These are phyloP conservation scores for Phoma herbarum DNA, from an alignment of 2,329 filamentous ascomycete species.

Conservation along the genomic window DNA sequence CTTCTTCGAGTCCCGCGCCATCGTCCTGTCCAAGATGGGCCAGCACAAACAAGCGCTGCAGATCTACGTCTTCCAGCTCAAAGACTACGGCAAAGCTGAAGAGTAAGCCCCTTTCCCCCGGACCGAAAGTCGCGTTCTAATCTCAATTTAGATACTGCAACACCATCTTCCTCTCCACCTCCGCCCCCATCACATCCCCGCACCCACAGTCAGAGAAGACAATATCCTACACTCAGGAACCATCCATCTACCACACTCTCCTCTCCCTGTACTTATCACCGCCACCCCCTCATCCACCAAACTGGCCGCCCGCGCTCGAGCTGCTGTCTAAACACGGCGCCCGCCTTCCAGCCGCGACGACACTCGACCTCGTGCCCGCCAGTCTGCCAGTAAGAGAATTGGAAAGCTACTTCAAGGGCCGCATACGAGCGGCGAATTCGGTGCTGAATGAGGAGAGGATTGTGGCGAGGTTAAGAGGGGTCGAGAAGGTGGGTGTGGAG, in stretches of 20 bases:
- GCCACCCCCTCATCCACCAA: slow-evolving; percentile 73
- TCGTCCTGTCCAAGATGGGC: slow-evolving; percentile 93
- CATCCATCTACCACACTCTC: slow-evolving; percentile 90
- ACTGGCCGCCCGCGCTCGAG: slow-evolving; percentile 80
- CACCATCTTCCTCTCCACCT: slow-evolving; percentile 70
- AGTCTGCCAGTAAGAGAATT: slow-evolving; percentile 79
- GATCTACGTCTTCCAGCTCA: slow-evolving; percentile 95
- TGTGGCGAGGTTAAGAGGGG: slow-evolving; percentile 77
- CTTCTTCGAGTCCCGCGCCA: slow-evolving; percentile 89
- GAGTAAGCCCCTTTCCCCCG: slow-evolving; percentile 72
- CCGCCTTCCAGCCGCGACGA: slow-evolving; percentile 85
- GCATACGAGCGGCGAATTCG: slow-evolving; percentile 86
- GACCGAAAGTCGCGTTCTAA: slow-evolving; percentile 60
- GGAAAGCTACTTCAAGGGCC: slow-evolving; percentile 88
- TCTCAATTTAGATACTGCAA: slow-evolving; percentile 77
- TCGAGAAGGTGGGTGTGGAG: slow-evolving; percentile 80
- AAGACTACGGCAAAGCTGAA: slow-evolving; percentile 88
- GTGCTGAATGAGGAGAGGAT: slow-evolving; percentile 82
- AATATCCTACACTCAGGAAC: slow-evolving; percentile 59
- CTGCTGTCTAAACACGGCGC: slow-evolving; percentile 93
- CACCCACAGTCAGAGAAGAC: slow-evolving; percentile 28
- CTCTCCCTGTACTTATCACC: slow-evolving; percentile 89
- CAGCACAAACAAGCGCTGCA: slow-evolving; percentile 95
- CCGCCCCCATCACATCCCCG: slow-evolving; percentile 42
- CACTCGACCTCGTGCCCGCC: slow-evolving; percentile 84